phyloP scores from a whole-genome alignment of 192 early-diverging fungal species.

The Chytriomyces confervae region DNA sequence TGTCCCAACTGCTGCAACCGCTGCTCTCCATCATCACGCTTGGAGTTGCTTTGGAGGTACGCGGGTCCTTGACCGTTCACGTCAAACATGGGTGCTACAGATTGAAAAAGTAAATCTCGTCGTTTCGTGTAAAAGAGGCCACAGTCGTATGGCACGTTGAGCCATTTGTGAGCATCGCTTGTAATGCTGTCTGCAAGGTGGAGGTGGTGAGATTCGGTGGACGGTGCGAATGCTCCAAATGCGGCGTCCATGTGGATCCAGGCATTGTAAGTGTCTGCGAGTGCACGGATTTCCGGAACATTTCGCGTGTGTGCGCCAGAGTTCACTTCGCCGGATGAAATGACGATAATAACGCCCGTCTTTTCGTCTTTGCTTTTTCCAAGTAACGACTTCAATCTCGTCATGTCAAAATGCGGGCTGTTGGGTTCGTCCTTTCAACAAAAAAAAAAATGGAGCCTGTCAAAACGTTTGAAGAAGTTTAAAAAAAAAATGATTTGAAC shows the following conservation, averaged over 20 bases:
- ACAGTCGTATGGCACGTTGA: constrained; percentile 70
- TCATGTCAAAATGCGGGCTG: constrained; percentile 11
- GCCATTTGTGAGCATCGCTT: constrained; percentile 67
- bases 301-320: constrained; percentile 52
- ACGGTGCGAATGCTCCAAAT: constrained; percentile 63
- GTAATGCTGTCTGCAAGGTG: constrained; percentile 62
- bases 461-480: too few species aligned
- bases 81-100: constrained; percentile 6
- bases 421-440: constrained; percentile 8
- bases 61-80: constrained; percentile 8
- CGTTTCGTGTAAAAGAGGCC: constrained; percentile 51
- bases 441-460: constrained; percentile 43
- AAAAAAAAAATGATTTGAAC: not conserved
- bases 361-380: constrained; percentile 2
- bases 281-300: constrained; percentile 45
- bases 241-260: constrained; percentile 71
- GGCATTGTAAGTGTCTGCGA: constrained; percentile 47
- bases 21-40: constrained; percentile 39
- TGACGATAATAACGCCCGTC: constrained; percentile 52
- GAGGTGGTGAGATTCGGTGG: constrained; percentile 5
- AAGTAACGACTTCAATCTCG: constrained; percentile 30
- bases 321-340: constrained; percentile 64
- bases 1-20: not conserved
- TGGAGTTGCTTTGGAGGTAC: constrained; percentile 44
- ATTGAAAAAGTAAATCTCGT: not conserved